These are phyloP conservation scores for Amaranthus palmeri DNA, from an alignment of 148 eudicot species.

Conservation along the genomic window DNA sequence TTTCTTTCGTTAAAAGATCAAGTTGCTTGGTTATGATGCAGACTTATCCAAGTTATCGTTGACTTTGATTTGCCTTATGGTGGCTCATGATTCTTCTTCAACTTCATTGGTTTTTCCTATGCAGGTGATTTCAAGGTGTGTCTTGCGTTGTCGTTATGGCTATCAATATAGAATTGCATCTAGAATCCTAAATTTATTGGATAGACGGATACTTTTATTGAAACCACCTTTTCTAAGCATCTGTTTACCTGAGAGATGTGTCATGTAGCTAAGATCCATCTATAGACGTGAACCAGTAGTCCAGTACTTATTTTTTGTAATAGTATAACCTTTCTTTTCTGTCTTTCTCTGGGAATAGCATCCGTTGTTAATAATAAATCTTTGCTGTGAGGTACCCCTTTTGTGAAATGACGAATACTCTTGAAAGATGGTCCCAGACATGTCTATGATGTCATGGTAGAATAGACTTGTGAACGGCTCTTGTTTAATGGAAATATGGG, in stretches of 20 bases:
- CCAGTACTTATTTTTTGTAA: too few species aligned
- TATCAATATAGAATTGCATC: background rate
- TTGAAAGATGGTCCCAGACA: too few species aligned
- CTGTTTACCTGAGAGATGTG: background rate
- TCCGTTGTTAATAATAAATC: too few species aligned
- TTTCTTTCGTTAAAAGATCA: conserved; percentile 4
- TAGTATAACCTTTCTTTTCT: too few species aligned
- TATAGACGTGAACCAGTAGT: too few species aligned
- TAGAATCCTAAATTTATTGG: background rate
- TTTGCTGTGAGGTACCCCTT: too few species aligned
- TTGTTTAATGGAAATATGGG: background rate
- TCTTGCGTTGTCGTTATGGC: background rate
- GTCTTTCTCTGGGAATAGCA: too few species aligned
- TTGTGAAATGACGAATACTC: too few species aligned
- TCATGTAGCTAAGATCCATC: too few species aligned
- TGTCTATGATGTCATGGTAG: too few species aligned
- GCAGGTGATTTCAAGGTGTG: conserved; percentile 10
- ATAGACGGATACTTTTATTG: background rate
- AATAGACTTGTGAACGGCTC: too few species aligned
- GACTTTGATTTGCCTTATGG: background rate
- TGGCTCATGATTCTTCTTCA: background rate
- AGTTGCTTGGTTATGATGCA: conserved; percentile 7
- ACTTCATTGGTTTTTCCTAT: background rate
- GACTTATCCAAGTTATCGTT: background rate
- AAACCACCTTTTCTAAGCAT: background rate